phyloP scores from a whole-genome alignment of 768 basidiomycete species.

The Phanerochaete sordida region DNA sequence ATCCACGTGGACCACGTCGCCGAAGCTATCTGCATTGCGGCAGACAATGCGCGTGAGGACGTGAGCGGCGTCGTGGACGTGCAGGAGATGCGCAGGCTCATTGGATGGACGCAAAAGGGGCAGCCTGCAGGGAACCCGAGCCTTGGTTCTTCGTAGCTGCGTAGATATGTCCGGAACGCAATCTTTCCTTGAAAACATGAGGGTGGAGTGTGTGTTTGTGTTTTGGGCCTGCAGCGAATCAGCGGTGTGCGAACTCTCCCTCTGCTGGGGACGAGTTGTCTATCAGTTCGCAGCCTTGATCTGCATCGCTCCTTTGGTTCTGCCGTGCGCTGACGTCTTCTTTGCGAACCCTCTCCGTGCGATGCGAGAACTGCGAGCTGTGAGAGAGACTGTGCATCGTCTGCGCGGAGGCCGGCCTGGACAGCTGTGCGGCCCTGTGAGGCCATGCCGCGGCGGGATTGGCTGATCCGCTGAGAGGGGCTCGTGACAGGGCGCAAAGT shows the following conservation, averaged over 20 bases:
- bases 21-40: slow-evolving; percentile 67
- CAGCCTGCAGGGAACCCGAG: slow-evolving; percentile 2
- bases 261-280: neutral
- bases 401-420: too few relatives aligned
- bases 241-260: too few relatives aligned
- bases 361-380: neutral
- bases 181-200: neutral
- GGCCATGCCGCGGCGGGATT: neutral
- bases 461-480: neutral
- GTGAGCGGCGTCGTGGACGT: slow-evolving; percentile 70
- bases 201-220: too few relatives aligned
- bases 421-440: neutral
- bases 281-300: neutral
- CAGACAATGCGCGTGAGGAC: slow-evolving; percentile 41
- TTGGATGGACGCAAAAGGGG: slow-evolving; percentile 57
- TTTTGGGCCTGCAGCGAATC: neutral
- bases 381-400: neutral
- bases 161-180: neutral
- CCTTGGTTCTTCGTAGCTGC: neutral
- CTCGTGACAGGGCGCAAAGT: slow-evolving; percentile 5
- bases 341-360: neutral
- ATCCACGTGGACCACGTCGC: slow-evolving; percentile 97
- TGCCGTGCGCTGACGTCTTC: neutral
- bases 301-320: neutral
- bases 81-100: slow-evolving; percentile 65